Evolutionary conservation across 306 rosid genomes (phyloP).

Genomic region (Cotoneaster glaucophyllus): DNA sequence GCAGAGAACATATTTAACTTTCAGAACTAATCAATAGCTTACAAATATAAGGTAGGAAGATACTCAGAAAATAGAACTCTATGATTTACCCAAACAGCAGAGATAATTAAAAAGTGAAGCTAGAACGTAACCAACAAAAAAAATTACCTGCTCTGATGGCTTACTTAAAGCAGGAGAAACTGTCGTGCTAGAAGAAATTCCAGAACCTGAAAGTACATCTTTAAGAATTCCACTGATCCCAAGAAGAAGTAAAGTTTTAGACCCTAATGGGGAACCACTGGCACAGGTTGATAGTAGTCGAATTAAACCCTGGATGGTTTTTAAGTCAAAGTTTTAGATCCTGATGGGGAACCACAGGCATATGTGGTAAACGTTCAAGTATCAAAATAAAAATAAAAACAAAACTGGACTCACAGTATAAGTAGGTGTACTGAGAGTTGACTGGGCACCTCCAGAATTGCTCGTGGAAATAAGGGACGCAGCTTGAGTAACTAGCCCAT

Average conservation of each 20-base stretch:
- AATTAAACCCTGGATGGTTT: conserved; percentile 72
- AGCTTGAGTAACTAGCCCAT: conserved; percentile 92
- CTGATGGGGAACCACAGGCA: background rate
- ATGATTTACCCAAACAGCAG: background rate
- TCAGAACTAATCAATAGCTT: background rate
- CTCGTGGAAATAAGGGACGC: conserved; percentile 90
- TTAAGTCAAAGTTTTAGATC: conserved; percentile 17
- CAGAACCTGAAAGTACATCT: conserved; percentile 82
- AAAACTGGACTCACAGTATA: conserved; percentile 59
- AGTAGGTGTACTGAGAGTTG: conserved; percentile 88
- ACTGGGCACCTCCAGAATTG: conserved; percentile 95
- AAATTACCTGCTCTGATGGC: conserved; percentile 81
- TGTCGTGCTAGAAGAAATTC: conserved; percentile 64
- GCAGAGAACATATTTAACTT: background rate
- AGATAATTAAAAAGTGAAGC: background rate
- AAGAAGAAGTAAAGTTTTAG: conserved; percentile 80
- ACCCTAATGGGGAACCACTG: conserved; percentile 95
- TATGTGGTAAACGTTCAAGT: background rate
- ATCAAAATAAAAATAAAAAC: background rate
- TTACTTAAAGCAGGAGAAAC: conserved; percentile 90
- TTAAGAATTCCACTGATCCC: conserved; percentile 95
- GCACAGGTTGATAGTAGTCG: conserved; percentile 97
- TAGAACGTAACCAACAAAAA: background rate
- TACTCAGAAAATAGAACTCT: background rate
- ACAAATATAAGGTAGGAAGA: background rate